Conservation (phyloP, 768 basidiomycete species). For the Podaxis sp. region DNA sequence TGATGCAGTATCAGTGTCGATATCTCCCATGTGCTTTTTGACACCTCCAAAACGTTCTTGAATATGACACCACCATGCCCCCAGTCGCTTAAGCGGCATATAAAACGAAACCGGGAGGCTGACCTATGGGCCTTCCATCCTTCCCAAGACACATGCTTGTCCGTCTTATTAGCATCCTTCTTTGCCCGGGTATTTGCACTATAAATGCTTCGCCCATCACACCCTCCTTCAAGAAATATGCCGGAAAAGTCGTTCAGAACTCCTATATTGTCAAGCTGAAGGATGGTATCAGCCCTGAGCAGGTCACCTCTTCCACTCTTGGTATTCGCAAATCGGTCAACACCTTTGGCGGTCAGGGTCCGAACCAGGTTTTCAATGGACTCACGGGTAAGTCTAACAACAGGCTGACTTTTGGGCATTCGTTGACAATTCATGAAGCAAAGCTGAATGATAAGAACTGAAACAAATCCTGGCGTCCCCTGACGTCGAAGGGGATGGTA, state of each 20-base stretch:
- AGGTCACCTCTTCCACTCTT: background rate
- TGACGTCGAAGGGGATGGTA: background rate
- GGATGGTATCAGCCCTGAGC: background rate
- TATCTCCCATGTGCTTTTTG: background rate
- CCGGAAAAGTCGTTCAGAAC: constrained; percentile 3
- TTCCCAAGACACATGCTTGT: background rate
- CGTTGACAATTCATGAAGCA: background rate
- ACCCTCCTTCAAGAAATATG: background rate
- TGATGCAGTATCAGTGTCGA: background rate
- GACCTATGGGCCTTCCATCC: background rate
- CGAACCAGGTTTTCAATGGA: background rate
- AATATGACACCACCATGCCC: background rate
- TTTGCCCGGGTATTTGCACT: background rate
- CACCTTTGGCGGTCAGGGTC: background rate
- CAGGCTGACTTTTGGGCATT: background rate
- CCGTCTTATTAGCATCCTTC: background rate
- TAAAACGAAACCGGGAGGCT: background rate
- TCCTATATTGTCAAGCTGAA: constrained; percentile 18
- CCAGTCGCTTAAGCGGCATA: background rate
- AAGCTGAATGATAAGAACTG: background rate
- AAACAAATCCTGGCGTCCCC: background rate
- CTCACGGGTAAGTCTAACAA: background rate
- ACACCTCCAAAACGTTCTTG: background rate
- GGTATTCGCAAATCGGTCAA: background rate
- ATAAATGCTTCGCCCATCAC: background rate